Base-by-base conservation (phyloP, 345 rosid species). In the Trapa incisa region DNA sequence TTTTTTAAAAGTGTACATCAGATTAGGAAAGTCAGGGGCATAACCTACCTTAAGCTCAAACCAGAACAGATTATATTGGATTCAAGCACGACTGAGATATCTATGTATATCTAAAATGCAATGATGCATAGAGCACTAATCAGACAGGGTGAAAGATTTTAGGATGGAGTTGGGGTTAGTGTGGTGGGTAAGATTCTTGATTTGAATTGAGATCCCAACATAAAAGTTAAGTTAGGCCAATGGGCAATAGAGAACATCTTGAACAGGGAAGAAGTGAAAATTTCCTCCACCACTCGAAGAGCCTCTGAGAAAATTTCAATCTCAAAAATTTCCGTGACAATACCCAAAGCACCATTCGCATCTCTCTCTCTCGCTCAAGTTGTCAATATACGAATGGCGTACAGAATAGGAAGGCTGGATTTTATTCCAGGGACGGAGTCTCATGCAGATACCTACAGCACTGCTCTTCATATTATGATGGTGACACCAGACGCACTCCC, bases 261-360 rank as follows among this genome's bases (percentile, higher is more conserved):
- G 48, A 45, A 45, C 11, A 8, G 48, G 48, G 48, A 45, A 45
- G 5, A 13, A 45, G 13, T 7, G 15, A n/a, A 1, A 70, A 60
- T 65, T 67, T 73, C 72, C 64, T 66, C 42, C 70, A 15, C 79
- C 79, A 63, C 73, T 68, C 12, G 65, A 17, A 37, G 47, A 67
- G 4, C 17, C n/a, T n/a, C 62, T 47, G 48, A 22, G 29, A 22
- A 48, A 73, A 52, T 47, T 10, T 45, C 47, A 48, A 37, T 37
- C 16, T 69, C 69, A 38, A 65, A 16, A 8, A 64, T 74, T 76
- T 77, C 75, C 70, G 72, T 65, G 68, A 62, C 65, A 62, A 36
- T 22, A 22, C 58, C 66, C 36, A 42, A 45, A 12, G 10, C 47
- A 39, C 42, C 6, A 39, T 39, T 39, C 6, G 42, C 6, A 39